Evolutionary conservation across 2,329 filamentous ascomycete genomes (phyloP), one percentile per base, ranked within the genome.

Genomic region (Tolypocladium inflatum): DNA sequence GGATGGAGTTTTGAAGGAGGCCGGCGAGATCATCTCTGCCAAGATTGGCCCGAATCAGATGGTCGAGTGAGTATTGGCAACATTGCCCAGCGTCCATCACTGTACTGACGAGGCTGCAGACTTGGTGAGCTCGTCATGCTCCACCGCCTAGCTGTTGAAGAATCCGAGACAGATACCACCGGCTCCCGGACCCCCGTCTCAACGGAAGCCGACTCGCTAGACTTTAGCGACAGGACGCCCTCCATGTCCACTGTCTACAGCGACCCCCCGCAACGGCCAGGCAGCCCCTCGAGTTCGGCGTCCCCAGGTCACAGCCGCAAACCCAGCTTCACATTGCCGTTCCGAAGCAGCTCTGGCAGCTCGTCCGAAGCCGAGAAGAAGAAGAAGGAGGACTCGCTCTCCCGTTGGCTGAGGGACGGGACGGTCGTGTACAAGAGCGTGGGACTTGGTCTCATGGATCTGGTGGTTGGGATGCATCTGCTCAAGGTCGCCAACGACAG

Each of bases 1-100:
- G 0, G 86, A 90, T 35, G 89, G 89, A 0, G 91, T 88, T 52
- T 70, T 96, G 50, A 86, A 86, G 64, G 90, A 96, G 68, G 89
- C 92, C 0, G 93, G 93, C 0, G 93, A 97, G 75, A 78, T 97
- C 54, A 87, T 95, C 11, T 84, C 90, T 63, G 90, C 90, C 0
- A 86, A 85, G 0, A 76, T 97, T 35, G 78, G 79, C 26, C 85
- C 89, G 0, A 80, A 85, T 52, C 87, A 95, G 64, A 80, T 97
- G 4, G 89, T 96, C 0, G 93, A 97, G 82, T 84, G 68, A 72
- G 80, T 76, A 35, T 19, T 33, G 30, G 7, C 11, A 26, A 33
- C 13, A n/a, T 33, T 37, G 4, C 35, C n/a, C 23, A n/a, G 63
- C 61, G 10, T 35, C 2, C 4, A 15, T 13, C 48, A 37, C 30